A percentile compares a stretch with the other conserved stretches of the same genome.
Evolutionary conservation across 805 yeast genomes (phyloP).

Genomic region (Candida pseudofarinosa): DNA sequence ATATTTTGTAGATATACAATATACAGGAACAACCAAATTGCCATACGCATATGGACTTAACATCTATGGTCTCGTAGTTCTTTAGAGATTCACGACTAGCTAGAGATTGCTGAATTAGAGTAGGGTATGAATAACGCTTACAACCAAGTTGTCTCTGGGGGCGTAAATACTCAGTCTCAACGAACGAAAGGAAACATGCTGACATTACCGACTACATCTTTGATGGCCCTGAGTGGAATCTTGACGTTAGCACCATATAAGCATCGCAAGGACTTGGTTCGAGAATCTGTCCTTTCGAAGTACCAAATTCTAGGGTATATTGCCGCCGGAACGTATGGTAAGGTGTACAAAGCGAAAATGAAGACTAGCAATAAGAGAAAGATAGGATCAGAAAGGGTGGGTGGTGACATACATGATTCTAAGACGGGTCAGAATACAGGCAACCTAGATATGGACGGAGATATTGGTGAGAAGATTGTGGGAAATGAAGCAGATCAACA

Average conservation of each 20-base stretch:
- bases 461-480: constrained; percentile 5
- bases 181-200: constrained; percentile 4
- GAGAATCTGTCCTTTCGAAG: constrained; percentile 74
- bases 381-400: not conserved
- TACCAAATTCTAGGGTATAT: constrained; percentile 91
- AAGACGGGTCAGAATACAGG: constrained; percentile 1
- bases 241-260: constrained; percentile 42
- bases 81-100: no score
- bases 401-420: constrained; percentile 10
- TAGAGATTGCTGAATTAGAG: no score
- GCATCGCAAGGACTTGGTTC: constrained; percentile 53
- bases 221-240: constrained; percentile 39
- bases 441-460: constrained; percentile 3
- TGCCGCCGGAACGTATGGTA: constrained; percentile 97
- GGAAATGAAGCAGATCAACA: constrained; percentile 13
- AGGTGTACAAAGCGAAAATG: constrained; percentile 83
- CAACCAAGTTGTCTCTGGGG: not conserved
- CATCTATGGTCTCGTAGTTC: no score
- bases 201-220: constrained; percentile 32
- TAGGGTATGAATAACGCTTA: not conserved
- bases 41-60: no score
- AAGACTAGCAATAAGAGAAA: constrained; percentile 14
- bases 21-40: no score
- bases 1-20: no score
- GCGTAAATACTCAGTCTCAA: constrained; percentile 7